A percentile compares a stretch with the other conserved stretches of the same genome.
These are phyloP conservation scores for Vigna hirtella DNA, from an alignment of 306 rosid species.

Conservation along the genomic window DNA sequence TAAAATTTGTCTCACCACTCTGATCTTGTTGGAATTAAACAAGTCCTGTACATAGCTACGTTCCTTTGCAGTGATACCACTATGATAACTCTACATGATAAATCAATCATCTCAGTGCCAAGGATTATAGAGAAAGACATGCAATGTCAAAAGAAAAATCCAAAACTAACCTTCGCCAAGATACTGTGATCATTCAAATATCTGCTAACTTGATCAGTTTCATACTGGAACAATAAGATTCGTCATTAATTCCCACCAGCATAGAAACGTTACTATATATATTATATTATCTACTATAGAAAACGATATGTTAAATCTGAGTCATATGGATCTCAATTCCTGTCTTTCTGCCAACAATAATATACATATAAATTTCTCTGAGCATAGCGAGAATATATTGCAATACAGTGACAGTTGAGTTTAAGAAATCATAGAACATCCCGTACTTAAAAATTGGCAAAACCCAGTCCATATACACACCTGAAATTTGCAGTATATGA, in stretches of 20 bases:
- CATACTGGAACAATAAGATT: constrained; percentile 65
- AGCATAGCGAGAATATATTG: constrained; percentile 30
- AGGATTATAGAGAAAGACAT: constrained; percentile 33
- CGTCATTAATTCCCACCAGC: constrained; percentile 35
- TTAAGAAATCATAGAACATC: constrained; percentile 28
- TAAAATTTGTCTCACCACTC: constrained; percentile 69
- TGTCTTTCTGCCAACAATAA: constrained; percentile 24
- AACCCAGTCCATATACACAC: constrained; percentile 51
- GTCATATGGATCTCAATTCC: constrained; percentile 22
- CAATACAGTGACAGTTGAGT: constrained; percentile 17
- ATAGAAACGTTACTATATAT: constrained; percentile 11
- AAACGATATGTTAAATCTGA: constrained; percentile 31
- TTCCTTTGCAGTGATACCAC: constrained; percentile 82
- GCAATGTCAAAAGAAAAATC: constrained; percentile 37
- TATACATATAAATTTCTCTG: constrained; percentile 34
- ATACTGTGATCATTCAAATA: constrained; percentile 74
- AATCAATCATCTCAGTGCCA: constrained; percentile 40
- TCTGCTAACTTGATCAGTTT: constrained; percentile 77
- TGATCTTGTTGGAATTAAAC: constrained; percentile 85
- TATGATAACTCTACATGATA: constrained; percentile 77
- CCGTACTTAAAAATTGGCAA: constrained; percentile 34
- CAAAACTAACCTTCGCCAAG: constrained; percentile 78
- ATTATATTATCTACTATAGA: constrained; percentile 30
- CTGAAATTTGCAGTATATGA: constrained; percentile 96
- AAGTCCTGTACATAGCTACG: constrained; percentile 81